Conservation (phyloP, 192 early-diverging fungal species). For the Dispira parvispora region DNA sequence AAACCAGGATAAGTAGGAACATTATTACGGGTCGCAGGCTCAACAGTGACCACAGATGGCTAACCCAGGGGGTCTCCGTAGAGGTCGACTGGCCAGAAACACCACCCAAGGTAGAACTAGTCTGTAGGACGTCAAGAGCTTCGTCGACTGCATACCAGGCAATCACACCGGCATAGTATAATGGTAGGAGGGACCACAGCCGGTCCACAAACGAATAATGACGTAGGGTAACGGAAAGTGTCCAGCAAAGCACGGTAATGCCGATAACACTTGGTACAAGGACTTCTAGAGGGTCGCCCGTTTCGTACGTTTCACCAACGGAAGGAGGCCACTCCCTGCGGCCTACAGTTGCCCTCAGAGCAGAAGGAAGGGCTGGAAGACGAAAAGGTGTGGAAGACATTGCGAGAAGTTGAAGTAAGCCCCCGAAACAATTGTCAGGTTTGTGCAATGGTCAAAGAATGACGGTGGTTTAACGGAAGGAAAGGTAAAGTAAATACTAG, state of each 20-base stretch:
- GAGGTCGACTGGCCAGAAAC: neutral
- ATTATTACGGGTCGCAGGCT: conserved; percentile 24
- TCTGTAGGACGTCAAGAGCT: conserved; percentile 9
- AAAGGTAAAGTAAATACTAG: too few species aligned
- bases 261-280: too few species aligned
- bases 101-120: neutral
- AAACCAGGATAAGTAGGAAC: conserved; percentile 32
- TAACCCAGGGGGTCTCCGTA: conserved; percentile 8
- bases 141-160: conserved; percentile 28
- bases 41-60: conserved; percentile 13
- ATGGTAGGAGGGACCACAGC: conserved; percentile 59
- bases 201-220: conserved; percentile 48
- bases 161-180: conserved; percentile 38
- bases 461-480: too few species aligned
- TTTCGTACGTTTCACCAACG: too few species aligned
- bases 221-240: conserved; percentile 11
- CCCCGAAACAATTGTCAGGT: too few species aligned
- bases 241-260: neutral
- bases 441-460: too few species aligned
- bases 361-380: too few species aligned
- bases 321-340: too few species aligned
- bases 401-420: too few species aligned
- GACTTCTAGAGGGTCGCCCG: too few species aligned
- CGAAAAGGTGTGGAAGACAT: too few species aligned
- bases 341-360: too few species aligned